Percentiles rank a stretch among this genome's conserved stretches.
phyloP scores from a whole-genome alignment of 345 rosid species.

The Abelmoschus esculentus region DNA sequence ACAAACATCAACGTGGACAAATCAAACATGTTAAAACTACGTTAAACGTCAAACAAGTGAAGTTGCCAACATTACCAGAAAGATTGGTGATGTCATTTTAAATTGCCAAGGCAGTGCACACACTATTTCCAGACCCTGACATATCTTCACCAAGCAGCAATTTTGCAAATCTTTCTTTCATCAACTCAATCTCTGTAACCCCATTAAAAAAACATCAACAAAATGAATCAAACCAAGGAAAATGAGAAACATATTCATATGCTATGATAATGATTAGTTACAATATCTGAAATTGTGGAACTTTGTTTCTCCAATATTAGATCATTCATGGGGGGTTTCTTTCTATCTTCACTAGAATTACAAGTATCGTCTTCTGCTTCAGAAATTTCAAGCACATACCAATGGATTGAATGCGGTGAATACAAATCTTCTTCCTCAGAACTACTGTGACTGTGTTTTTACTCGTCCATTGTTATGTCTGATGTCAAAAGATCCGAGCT shows the following conservation, averaged over 20 bases:
- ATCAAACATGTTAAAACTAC: constrained; percentile 4
- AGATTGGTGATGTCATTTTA: constrained; percentile 97
- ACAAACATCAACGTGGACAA: background rate
- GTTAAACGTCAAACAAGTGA: background rate
- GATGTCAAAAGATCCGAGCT: constrained; percentile 68
- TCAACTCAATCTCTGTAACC: constrained; percentile 71
- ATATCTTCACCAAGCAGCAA: constrained; percentile 96
- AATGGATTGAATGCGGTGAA: constrained; percentile 45
- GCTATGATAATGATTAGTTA: background rate
- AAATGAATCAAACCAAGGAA: background rate
- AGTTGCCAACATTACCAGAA: constrained; percentile 48
- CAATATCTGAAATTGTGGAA: constrained; percentile 55
- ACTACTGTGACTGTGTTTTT: constrained; percentile 52
- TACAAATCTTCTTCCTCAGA: constrained; percentile 52
- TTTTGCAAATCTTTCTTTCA: constrained; percentile 95
- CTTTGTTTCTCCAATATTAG: constrained; percentile 37
- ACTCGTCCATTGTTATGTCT: constrained; percentile 49
- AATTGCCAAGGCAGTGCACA: constrained; percentile 81
- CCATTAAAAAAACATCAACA: constrained; percentile 1
- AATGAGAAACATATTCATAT: background rate
- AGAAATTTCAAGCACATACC: constrained; percentile 30
- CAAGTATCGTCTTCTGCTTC: constrained; percentile 33
- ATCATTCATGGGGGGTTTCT: constrained; percentile 25
- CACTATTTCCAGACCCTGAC: constrained; percentile 99
- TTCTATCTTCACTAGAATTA: constrained; percentile 22